phyloP scores from a whole-genome alignment of 2,329 filamentous ascomycete genomes.

The Raffaelea deltoideospora region DNA sequence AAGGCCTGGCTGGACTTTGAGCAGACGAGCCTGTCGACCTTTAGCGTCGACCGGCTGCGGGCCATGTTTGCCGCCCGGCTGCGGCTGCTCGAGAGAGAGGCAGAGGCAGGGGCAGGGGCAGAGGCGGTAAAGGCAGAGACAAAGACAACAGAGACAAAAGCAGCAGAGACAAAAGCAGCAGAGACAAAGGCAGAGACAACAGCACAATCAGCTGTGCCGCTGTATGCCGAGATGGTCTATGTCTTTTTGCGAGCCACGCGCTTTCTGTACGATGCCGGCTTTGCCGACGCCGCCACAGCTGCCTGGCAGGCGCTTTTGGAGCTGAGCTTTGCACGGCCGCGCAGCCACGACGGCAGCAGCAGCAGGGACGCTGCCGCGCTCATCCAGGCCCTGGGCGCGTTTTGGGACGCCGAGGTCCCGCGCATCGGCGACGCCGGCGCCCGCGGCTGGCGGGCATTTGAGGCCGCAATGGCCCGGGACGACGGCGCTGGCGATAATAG shows the following conservation, averaged over 20 bases:
- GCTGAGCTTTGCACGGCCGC: slow-evolving; percentile 46
- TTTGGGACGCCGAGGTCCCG: slow-evolving; percentile 76
- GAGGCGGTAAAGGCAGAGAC: neutral
- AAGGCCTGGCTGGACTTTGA: slow-evolving; percentile 56
- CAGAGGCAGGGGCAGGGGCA: slow-evolving; percentile 7
- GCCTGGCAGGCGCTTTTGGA: slow-evolving; percentile 77
- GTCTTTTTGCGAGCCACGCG: slow-evolving; percentile 60
- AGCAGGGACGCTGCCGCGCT: neutral
- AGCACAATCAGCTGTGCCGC: slow-evolving; percentile 9
- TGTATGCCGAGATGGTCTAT: slow-evolving; percentile 38
- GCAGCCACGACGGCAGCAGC: neutral
- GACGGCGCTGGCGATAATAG: slow-evolving; percentile 13
- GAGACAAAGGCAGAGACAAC: no score
- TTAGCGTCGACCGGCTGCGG: slow-evolving; percentile 53
- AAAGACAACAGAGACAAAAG: no score
- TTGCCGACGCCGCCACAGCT: slow-evolving; percentile 58
- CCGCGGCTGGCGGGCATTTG: slow-evolving; percentile 52
- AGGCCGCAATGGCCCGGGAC: slow-evolving; percentile 11
- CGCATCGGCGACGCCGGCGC: slow-evolving; percentile 62
- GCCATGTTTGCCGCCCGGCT: slow-evolving; percentile 44
- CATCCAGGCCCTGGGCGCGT: slow-evolving; percentile 31
- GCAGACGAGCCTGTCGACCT: slow-evolving; percentile 50
- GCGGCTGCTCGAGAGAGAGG: slow-evolving; percentile 14
- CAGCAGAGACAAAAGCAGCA: no score
- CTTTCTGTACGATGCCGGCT: slow-evolving; percentile 64